These are phyloP conservation scores for Thymus mandschuricus DNA, from an alignment of 257 asterid species.

Conservation along the genomic window DNA sequence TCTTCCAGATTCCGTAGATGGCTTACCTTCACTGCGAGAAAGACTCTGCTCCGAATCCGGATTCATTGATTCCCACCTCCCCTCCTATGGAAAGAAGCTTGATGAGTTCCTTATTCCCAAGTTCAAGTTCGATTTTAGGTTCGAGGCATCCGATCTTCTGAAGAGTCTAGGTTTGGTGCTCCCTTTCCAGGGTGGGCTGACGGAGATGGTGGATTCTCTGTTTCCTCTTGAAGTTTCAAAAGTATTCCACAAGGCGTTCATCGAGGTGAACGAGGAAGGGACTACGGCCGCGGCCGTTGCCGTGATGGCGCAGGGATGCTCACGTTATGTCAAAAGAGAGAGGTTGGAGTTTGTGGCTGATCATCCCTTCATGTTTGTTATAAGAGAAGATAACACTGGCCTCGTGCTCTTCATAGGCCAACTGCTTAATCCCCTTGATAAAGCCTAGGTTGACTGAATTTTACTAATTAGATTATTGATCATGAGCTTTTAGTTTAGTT, in stretches of 20 bases:
- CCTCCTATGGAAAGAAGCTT: fast-evolving
- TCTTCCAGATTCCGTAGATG: neutral
- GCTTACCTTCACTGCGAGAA: neutral
- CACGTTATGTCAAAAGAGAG: neutral
- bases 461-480: no score
- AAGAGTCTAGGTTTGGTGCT: neutral
- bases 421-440: slow-evolving; percentile 41
- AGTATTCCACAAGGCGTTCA: neutral
- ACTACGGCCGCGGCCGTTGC: neutral
- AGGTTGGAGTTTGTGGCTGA: slow-evolving; percentile 36
- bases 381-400: slow-evolving; percentile 49
- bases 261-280: slow-evolving; percentile 2
- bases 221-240: neutral
- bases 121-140: neutral
- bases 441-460: no score
- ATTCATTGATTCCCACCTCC: no score
- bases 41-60: no score
- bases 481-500: no score
- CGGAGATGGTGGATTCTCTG: neutral
- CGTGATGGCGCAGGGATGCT: neutral
- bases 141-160: neutral
- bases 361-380: neutral
- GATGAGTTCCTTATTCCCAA: neutral
- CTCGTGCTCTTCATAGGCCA: slow-evolving; percentile 51
- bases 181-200: neutral